These are phyloP conservation scores for Xylaria sp. DNA, from an alignment of 2,329 filamentous ascomycete genomes.

Conservation along the genomic window DNA sequence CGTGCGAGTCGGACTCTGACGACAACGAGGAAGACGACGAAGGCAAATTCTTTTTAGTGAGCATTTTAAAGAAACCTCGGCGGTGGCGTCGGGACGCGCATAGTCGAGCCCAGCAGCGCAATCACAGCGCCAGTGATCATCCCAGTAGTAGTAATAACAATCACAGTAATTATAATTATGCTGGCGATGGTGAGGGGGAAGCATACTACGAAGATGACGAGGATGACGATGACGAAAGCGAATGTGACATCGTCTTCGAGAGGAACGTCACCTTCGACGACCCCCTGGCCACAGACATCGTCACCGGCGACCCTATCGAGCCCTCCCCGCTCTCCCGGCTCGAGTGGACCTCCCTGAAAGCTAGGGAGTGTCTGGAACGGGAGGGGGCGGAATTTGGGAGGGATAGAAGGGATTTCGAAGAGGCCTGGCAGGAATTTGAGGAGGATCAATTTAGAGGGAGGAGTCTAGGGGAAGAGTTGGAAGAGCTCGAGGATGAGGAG, in stretches of 20 bases:
- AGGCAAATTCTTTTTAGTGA: not conserved
- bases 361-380: slow-evolving; percentile 23
- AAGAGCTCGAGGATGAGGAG: not conserved
- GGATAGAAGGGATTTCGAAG: not conserved
- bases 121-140: not conserved
- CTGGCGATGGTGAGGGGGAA: not conserved
- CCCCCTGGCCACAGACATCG: slow-evolving; percentile 33
- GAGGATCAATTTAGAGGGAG: not conserved
- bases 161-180: not conserved
- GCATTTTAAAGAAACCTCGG: slow-evolving; percentile 31
- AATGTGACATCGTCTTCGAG: slow-evolving; percentile 33
- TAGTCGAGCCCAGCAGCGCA: not conserved
- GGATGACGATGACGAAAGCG: slow-evolving; percentile 26
- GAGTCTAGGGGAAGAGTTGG: not conserved
- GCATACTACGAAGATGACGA: not conserved
- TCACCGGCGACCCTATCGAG: slow-evolving; percentile 17
- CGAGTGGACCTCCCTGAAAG: slow-evolving; percentile 31
- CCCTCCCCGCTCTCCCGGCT: slow-evolving; percentile 23
- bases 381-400: not conserved
- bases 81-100: not conserved
- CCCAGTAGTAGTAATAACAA: not conserved
- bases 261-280: slow-evolving; percentile 33
- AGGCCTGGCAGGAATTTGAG: not conserved
- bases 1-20: slow-evolving; percentile 7
- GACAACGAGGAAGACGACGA: not conserved